Evolutionary conservation across 2,329 filamentous ascomycete genomes (phyloP), one percentile per base, ranked within the genome.

Genomic region (Thelonectria blattea): DNA sequence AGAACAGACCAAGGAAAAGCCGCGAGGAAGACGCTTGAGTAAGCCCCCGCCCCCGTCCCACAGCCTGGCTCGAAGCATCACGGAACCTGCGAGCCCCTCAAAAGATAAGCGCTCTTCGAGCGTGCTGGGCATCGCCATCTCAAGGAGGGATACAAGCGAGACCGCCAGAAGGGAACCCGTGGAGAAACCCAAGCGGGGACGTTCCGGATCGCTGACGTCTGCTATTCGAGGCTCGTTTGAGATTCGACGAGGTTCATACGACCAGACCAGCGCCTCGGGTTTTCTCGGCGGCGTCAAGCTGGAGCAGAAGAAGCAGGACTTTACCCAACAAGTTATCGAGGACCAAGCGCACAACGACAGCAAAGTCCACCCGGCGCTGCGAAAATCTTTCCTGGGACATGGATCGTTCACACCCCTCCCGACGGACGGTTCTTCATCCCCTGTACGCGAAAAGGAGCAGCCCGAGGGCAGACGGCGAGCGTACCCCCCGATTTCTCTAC

Each of bases 201-300:
- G 76, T 9, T 76, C 76, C 4, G 72, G 73, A n/a, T 78, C 76
- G 0, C 72, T 78, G 52, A 71, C 75, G 2, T 76, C 75, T 5
- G 58, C 76, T 8, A 71, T 78, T 54, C 72, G 71, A 56, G 62
- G 67, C 6, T 74, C 76, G 0, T 76, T 78, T 32, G 75, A 75
- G 50, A 72, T 72, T 34, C 71, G 73, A 15, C 71, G 75, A 2
- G 66, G 69, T 1, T 78, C 76, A 0, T 62, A 72, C 17, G 76
- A 77, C 34, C 69, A 71, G 18, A 61, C 66, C 9, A 64, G 63
- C n/a, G 67, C 75, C 6, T 70, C 68, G 2, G 73, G 73, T 12
- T 81, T 81, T 62, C 74, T 81, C 22, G 77, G 79, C 1, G 77
- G 76, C 18, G 74, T 75, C 54, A 80, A 79, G 57, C 70, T 80